Evolutionary conservation across 306 rosid species (phyloP), one percentile per base, ranked within the genome.

Genomic region (Vigna trinervia): DNA sequence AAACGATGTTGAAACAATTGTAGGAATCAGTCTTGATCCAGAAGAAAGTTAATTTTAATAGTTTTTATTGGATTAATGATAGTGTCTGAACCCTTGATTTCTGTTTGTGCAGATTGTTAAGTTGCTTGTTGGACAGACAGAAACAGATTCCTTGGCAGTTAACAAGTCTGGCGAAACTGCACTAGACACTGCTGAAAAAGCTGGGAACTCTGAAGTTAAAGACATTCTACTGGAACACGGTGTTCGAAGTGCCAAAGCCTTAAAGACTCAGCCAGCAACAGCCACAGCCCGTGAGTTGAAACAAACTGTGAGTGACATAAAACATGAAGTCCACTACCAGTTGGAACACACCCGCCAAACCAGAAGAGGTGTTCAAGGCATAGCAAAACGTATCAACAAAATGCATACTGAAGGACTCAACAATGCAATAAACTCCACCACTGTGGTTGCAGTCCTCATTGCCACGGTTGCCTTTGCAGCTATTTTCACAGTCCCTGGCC

Each of bases 391-490:
- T 1, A 86, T 96, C 20, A 90, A 92, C 89, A 96, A 92, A 79
- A 92, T 96, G 99, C 97, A 96, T 57, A 6, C 88, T 0, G 99
- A 96, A 70, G 99, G 99, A 32, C 98, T 96, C 39, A 88, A 96
- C 93, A 96, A 96, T 66, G 99, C 99, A 36, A 96, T 96, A 50
- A 91, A 92, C 88, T 96, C 99, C 41, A 96, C 95, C 6, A 96
- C 93, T 0, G 99, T 96, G 20, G 99, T 93, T 5, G 99, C 99
- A 8, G 99, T 96, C 45, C 97, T 96, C 71, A 96, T 96, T 38
- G 99, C 98, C 80, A 96, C 99, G 0, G 99, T 96, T 0, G 97
- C 99, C 2, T 96, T 96, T 69, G 99, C 99, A 0, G 99, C 98
- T 28, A 91, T 96, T 5, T 96, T 88, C 87, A 90, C 95, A 0